Percentiles rank a stretch among this genome's conserved stretches.
phyloP scores from a whole-genome alignment of 1,284 basidiomycete genomes.

The Papiliotrema laurentii region DNA sequence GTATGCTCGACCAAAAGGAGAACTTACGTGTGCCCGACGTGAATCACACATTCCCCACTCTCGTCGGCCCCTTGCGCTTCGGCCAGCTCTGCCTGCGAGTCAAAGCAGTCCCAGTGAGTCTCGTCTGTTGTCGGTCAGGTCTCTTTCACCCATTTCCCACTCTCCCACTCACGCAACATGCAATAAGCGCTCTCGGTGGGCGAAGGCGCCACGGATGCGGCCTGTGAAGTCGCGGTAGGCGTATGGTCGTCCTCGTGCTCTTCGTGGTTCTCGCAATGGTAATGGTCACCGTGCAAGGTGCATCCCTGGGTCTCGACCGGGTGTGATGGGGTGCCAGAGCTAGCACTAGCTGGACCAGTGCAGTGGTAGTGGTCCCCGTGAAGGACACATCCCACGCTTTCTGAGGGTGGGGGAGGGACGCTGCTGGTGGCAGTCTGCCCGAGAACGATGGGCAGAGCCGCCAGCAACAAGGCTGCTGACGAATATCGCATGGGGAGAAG shows the following conservation, averaged over 20 bases:
- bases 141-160: neutral
- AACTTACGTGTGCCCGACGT: slow-evolving; percentile 25
- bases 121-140: slow-evolving; percentile 13
- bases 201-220: slow-evolving; percentile 12
- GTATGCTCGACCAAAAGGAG: neutral
- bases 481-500: neutral
- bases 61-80: slow-evolving; percentile 12
- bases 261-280: slow-evolving; percentile 26
- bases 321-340: slow-evolving; percentile 8
- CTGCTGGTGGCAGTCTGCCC: neutral
- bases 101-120: slow-evolving; percentile 34
- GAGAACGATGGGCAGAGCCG: neutral
- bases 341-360: neutral
- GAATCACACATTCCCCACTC: slow-evolving; percentile 31
- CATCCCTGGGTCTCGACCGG: slow-evolving; percentile 26
- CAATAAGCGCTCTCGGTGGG: slow-evolving; percentile 26
- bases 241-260: slow-evolving; percentile 13
- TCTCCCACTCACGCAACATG: slow-evolving; percentile 18
- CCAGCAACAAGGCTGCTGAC: neutral
- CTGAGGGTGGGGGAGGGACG: slow-evolving; percentile 4
- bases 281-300: slow-evolving; percentile 21
- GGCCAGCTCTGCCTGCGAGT: slow-evolving; percentile 13
- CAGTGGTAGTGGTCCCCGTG: slow-evolving; percentile 7
- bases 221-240: slow-evolving; percentile 11
- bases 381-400: slow-evolving; percentile 5